Percentiles rank a stretch among this genome's conserved stretches.
phyloP scores from a whole-genome alignment of 2,329 filamentous ascomycete genomes.

The Corniculantispora saksenae region DNA sequence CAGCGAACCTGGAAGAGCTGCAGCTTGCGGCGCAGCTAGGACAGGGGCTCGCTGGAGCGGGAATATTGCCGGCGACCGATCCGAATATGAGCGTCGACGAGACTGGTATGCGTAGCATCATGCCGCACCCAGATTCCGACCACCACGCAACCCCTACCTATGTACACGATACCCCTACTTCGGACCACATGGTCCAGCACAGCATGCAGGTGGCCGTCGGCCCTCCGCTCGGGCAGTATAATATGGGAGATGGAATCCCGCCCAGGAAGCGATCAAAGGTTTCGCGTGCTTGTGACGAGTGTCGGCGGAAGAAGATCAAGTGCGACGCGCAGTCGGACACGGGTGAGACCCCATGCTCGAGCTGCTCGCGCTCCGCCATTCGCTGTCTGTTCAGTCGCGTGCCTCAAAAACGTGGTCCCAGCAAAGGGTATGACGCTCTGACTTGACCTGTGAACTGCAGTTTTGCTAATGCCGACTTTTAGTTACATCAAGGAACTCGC shows the following conservation, averaged over 20 bases:
- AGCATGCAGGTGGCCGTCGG: conserved; percentile 40
- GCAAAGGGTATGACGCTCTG: conserved; percentile 68
- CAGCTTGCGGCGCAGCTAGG: conserved; percentile 60
- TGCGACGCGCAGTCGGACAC: conserved; percentile 80
- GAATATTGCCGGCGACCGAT: conserved; percentile 52
- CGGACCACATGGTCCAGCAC: conserved; percentile 40
- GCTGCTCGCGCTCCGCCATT: conserved; percentile 76
- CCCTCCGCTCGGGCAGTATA: conserved; percentile 35
- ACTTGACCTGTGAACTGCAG: neutral
- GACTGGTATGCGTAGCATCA: conserved; percentile 43
- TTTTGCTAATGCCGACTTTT: conserved; percentile 1
- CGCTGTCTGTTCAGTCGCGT: conserved; percentile 82
- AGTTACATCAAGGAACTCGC: conserved; percentile 91
- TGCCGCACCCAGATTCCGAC: conserved; percentile 44
- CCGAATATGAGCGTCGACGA: conserved; percentile 47
- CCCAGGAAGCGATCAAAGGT: conserved; percentile 82
- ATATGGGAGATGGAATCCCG: conserved; percentile 59
- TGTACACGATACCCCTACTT: conserved; percentile 38
- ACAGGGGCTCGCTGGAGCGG: conserved; percentile 50
- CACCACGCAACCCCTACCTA: conserved; percentile 39
- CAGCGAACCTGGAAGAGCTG: conserved; percentile 55
- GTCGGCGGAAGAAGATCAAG: conserved; percentile 84
- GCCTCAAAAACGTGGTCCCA: conserved; percentile 84
- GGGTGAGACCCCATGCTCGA: conserved; percentile 74
- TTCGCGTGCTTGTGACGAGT: conserved; percentile 86